A percentile compares a stretch with the other conserved stretches of the same genome.
Conservation (phyloP, 2,329 filamentous ascomycete species). For the Dendryphion nanum region DNA sequence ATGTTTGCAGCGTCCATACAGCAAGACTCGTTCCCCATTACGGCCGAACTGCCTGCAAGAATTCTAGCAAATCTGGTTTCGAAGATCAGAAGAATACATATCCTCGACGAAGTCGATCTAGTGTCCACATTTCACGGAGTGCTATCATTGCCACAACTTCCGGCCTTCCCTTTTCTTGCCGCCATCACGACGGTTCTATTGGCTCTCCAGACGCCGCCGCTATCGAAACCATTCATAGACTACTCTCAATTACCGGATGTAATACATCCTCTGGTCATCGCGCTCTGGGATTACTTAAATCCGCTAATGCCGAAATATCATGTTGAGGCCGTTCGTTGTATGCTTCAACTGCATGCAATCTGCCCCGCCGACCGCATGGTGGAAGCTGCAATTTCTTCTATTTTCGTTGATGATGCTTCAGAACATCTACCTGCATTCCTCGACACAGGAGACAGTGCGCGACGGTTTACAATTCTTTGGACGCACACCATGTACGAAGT, state of each 20-base stretch:
- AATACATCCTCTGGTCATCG: conserved; percentile 65
- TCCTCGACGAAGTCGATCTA: conserved; percentile 26
- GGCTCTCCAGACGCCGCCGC: conserved; percentile 28
- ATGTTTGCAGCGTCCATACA: conserved; percentile 25
- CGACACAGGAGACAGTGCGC: conserved; percentile 55
- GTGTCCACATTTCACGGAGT: conserved; percentile 20
- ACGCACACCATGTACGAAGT: conserved; percentile 61
- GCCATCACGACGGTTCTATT: conserved; percentile 33
- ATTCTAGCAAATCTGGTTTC: conserved; percentile 34
- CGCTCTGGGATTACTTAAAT: conserved; percentile 78
- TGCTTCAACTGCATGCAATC: conserved; percentile 84
- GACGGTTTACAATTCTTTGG: conserved; percentile 76
- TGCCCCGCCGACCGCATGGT: conserved; percentile 68
- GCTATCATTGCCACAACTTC: conserved; percentile 10
- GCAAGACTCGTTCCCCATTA: conserved; percentile 5
- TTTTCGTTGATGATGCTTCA: conserved; percentile 47
- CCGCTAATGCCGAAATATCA: conserved; percentile 88
- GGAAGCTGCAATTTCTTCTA: conserved; percentile 73
- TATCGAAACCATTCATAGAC: conserved; percentile 25
- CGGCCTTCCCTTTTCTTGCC: conserved; percentile 24
- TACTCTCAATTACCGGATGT: conserved; percentile 58
- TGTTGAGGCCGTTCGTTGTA: conserved; percentile 81
- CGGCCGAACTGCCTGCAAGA: conserved; percentile 30
- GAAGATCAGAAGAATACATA: conserved; percentile 25
- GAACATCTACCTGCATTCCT: conserved; percentile 1